Conservation (phyloP, 2,329 filamentous ascomycete genomes). For the Pseudogymnoascus destructans region DNA sequence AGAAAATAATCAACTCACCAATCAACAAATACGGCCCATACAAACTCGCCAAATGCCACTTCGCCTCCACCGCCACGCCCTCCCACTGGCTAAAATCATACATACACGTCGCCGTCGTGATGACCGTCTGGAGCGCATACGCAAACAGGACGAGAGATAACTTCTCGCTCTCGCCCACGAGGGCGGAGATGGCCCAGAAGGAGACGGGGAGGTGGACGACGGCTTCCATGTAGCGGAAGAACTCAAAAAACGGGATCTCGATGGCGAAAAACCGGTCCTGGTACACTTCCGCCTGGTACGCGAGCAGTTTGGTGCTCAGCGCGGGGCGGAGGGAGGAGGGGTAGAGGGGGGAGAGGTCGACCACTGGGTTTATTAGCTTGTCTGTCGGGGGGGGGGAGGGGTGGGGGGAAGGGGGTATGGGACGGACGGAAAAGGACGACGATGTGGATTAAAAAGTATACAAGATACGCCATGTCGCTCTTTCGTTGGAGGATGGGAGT, state of each 20-base stretch:
- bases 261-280: conserved; percentile 50
- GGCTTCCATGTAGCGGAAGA: conserved; percentile 45
- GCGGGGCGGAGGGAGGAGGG: conserved; percentile 36
- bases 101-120: conserved; percentile 51
- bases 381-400: neutral
- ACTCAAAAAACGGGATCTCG: conserved; percentile 40
- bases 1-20: conserved; percentile 30
- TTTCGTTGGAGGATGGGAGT: conserved; percentile 21
- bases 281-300: conserved; percentile 47
- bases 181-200: conserved; percentile 43
- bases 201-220: conserved; percentile 48
- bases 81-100: conserved; percentile 46
- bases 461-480: conserved; percentile 32
- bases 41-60: conserved; percentile 35
- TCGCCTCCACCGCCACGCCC: conserved; percentile 32
- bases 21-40: conserved; percentile 45
- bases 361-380: conserved; percentile 29
- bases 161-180: conserved; percentile 24
- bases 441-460: conserved; percentile 46
- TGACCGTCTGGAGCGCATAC: conserved; percentile 43
- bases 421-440: conserved; percentile 4
- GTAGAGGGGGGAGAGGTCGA: conserved; percentile 48
- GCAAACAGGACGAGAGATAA: conserved; percentile 44
- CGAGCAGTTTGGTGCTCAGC: conserved; percentile 36
- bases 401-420: conserved; percentile 10